Percentiles rank a stretch among this genome's conserved stretches.
Conservation (phyloP, 495 filamentous ascomycete species). For the Tetracladium setigerum region DNA sequence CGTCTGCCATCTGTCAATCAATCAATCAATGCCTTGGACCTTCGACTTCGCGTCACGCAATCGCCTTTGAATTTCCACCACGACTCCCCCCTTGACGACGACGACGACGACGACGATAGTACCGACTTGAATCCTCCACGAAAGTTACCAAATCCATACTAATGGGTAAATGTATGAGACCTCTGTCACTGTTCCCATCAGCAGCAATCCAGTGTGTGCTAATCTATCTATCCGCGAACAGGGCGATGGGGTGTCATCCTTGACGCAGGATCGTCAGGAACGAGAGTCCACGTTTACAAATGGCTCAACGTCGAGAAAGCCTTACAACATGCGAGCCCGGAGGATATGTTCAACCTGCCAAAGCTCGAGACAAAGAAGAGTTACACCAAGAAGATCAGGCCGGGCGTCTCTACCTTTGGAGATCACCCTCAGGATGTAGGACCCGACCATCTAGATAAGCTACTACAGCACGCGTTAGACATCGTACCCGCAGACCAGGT, state of each 20-base stretch:
- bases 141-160: slow-evolving; percentile 1
- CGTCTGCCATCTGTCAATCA: no score
- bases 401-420: slow-evolving; percentile 87
- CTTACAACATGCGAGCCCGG: slow-evolving; percentile 46
- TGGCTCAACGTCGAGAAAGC: slow-evolving; percentile 75
- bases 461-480: slow-evolving; percentile 79
- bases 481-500: slow-evolving; percentile 72
- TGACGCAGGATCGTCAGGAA: slow-evolving; percentile 66
- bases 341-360: slow-evolving; percentile 64
- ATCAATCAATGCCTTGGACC: slow-evolving; percentile 14
- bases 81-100: background rate
- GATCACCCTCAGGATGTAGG: slow-evolving; percentile 70
- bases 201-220: background rate
- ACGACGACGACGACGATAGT: slow-evolving; percentile 1
- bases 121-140: background rate
- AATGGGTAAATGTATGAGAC: slow-evolving; percentile 23
- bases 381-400: slow-evolving; percentile 90
- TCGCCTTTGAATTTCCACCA: background rate
- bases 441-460: slow-evolving; percentile 64
- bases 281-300: slow-evolving; percentile 84
- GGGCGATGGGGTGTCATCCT: slow-evolving; percentile 52
- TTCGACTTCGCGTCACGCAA: slow-evolving; percentile 8
- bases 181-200: background rate
- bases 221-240: slow-evolving; percentile 3
- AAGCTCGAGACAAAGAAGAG: slow-evolving; percentile 72